Evolutionary conservation across 805 yeast genomes (phyloP).

Genomic region (Ogataea salicorniae): DNA sequence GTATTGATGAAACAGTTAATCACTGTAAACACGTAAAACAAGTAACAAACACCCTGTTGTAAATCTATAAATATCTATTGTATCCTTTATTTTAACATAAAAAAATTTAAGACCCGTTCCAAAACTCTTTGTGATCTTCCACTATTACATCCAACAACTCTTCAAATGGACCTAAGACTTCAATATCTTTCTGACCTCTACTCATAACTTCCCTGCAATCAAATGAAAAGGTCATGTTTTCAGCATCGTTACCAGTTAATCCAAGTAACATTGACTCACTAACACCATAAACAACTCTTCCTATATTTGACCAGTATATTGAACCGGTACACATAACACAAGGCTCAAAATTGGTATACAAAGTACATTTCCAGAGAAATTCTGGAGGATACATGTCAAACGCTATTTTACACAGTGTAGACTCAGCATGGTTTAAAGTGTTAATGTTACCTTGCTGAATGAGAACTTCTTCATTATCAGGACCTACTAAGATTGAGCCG

Average conservation of each 20-base stretch:
- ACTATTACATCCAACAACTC: constrained; percentile 19
- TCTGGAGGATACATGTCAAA: constrained; percentile 17
- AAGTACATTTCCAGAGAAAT: constrained; percentile 25
- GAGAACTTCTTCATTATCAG: constrained; percentile 20
- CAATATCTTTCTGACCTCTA: constrained; percentile 26
- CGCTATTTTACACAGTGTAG: constrained; percentile 21
- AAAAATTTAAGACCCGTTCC: constrained; percentile 8
- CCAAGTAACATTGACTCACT: constrained; percentile 17
- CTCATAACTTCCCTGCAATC: constrained; percentile 17
- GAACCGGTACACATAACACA: constrained; percentile 30
- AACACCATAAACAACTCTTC: constrained; percentile 24
- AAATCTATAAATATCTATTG: not conserved
- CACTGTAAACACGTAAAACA: too few relatives aligned
- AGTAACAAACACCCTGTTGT: not conserved
- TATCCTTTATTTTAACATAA: too few relatives aligned
- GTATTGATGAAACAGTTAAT: too few relatives aligned
- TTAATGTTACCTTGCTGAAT: constrained; percentile 25
- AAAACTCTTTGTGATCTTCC: constrained; percentile 22
- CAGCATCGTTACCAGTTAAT: constrained; percentile 22
- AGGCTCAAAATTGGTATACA: constrained; percentile 29
- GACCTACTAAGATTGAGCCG: constrained; percentile 26
- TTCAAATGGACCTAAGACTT: constrained; percentile 23
- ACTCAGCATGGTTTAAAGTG: constrained; percentile 28
- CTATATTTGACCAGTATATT: constrained; percentile 27
- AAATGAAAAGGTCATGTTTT: constrained; percentile 26